These are phyloP conservation scores for Hanseniaspora taiwanica DNA, from an alignment of 805 yeast genomes.

Conservation along the genomic window DNA sequence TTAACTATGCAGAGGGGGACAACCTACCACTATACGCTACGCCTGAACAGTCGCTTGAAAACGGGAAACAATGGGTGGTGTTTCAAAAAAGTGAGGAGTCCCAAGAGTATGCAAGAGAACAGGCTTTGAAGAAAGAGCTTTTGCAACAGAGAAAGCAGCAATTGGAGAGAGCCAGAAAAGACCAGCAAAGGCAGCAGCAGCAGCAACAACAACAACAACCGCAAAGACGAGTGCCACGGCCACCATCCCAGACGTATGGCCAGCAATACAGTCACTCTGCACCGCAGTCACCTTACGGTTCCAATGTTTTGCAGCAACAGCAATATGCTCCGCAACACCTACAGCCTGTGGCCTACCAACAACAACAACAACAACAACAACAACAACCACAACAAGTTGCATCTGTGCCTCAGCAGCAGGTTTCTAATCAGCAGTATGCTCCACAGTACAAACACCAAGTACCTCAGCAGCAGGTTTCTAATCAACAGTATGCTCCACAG, in stretches of 20 bases:
- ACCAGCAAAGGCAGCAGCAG: neutral
- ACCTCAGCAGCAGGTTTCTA: neutral
- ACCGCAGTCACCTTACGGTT: neutral
- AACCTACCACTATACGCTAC: conserved; percentile 22
- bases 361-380: conserved; percentile 1
- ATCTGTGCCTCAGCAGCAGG: conserved; percentile 8
- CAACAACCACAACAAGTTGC: conserved; percentile 1
- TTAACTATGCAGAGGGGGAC: conserved; percentile 24
- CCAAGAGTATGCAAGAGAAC: no score
- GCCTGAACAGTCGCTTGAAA: conserved; percentile 24
- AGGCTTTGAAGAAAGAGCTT: neutral
- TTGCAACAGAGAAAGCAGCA: neutral
- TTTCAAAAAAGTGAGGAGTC: no score
- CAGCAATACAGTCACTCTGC: no score
- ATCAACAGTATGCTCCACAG: conserved; percentile 1
- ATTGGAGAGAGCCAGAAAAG: neutral
- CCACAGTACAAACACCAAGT: neutral
- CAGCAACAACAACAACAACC: conserved; percentile 1
- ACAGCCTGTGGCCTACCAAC: neutral
- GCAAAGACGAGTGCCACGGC: neutral
- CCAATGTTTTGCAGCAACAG: conserved; percentile 1
- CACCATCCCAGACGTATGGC: neutral
- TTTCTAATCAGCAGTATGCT: conserved; percentile 2
- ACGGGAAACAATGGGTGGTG: conserved; percentile 11
- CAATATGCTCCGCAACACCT: neutral